Evolutionary conservation across 179 eudicot genomes (phyloP).

Genomic region (Beta macrorhiza): DNA sequence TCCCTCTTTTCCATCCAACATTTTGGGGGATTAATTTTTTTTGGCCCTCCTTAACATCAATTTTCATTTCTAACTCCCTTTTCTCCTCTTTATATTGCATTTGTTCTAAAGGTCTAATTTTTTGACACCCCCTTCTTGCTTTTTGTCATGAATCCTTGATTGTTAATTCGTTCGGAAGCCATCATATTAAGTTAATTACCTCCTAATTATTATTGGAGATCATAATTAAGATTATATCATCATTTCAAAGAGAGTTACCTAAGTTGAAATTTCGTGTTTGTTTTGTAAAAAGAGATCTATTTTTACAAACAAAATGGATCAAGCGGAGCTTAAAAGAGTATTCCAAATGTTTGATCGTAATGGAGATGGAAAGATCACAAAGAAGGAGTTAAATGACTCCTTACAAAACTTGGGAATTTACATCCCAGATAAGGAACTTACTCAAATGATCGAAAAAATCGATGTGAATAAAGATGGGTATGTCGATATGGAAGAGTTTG

Average conservation of each 20-base stretch:
- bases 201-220: not conserved
- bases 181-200: not conserved
- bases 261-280: not conserved
- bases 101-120: not conserved
- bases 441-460: slow-evolving; percentile 56
- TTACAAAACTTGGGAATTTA: slow-evolving; percentile 59
- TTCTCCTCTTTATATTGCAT: too few relatives aligned
- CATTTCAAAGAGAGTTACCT: not conserved
- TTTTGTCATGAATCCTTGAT: not conserved
- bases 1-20: not conserved
- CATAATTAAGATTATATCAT: not conserved
- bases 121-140: not conserved
- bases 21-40: not conserved
- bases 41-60: not conserved
- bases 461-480: slow-evolving; percentile 68
- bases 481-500: slow-evolving; percentile 73
- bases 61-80: not conserved
- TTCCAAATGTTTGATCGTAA: slow-evolving; percentile 76
- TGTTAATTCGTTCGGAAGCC: not conserved
- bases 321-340: slow-evolving; percentile 51
- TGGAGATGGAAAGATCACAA: slow-evolving; percentile 66
- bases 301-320: slow-evolving; percentile 41
- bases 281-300: not conserved
- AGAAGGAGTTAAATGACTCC: slow-evolving; percentile 54
- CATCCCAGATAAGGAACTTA: slow-evolving; percentile 55